Base-by-base conservation (phyloP, 1,284 basidiomycete genomes). In the Grifola frondosa region DNA sequence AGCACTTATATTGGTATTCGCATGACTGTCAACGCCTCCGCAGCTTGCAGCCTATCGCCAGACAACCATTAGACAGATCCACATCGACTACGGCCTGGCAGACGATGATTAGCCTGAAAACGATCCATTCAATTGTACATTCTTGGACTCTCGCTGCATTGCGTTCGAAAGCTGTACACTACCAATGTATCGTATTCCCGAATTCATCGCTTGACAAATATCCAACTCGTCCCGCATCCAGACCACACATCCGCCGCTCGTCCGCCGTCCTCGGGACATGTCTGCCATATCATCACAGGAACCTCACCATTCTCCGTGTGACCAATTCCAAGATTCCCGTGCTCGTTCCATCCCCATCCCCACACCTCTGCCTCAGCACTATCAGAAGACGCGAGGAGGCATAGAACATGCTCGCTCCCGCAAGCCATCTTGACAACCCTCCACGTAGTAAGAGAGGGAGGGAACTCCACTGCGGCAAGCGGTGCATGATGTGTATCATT, bases 341-440 rank as follows among this genome's bases (percentile, higher is more conserved):
- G 93, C 63, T 97, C 93, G 62, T 96, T 97, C 93, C 93, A 96
- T 0, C 93, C 93, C 85, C 92, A 95, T 0, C 80, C 85, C 77
- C 79, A 88, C 1, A 93, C 75, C 48, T 78, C 76, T 5, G 53
- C 55, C 43, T 71, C 71, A 3, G 53, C 53, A n/a, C 40, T 42
- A 16, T 37, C 26, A 25, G 20, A 24, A n/a, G 11, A 17, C 12
- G 42, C 44, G 8, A 60, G 40, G 21, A 59, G 37, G 49, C 54
- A 54, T 3, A 95, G 65, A 4, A 90, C 74, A 63, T 96, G 92
- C 60, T 96, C 92, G 53, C 88, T 89, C 6, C 92, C 92, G 44
- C 86, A 87, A 1, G 67, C 69, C 17, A 82, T 48, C n/a, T 58
- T 48, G 21, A 53, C 42, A n/a, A 73, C 47, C 11, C 44, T 24